Base-by-base conservation (phyloP, 2,329 filamentous ascomycete species). In the Fusarium udum region DNA sequence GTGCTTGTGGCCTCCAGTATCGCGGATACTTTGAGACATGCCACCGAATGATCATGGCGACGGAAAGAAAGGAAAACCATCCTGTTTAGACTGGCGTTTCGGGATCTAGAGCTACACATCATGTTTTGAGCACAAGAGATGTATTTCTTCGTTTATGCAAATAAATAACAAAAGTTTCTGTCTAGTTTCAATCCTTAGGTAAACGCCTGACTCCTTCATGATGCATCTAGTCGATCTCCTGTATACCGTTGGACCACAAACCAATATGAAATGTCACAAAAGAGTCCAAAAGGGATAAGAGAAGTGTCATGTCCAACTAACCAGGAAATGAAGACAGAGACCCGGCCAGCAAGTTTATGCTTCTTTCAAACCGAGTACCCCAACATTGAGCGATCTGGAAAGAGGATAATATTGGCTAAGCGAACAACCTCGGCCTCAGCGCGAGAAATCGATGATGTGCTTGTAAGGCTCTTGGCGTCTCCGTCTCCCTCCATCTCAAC, bases 371-470 rank as follows among this genome's bases (percentile, higher is more conserved):
- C 78, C 4, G 77, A 80, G 57, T 78, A 80, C 13, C 78, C 78
- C 64, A 79, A 64, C 80, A 81, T 81, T 11, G 77, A 87, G 22
- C 83, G 81, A 67, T 88, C 87, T 6, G 87, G 87, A 71, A 89
- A 89, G 34, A 89, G 78, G 59, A 90, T 89, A 61, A 87, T 87
- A 75, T 89, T 89, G 28, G 87, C 87, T 42, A 89, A 80, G 42
- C 86, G 80, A 18, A 88, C 84, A 2, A 89, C 85, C 75, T 89
- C 87, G 6, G 84, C 83, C 79, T 89, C 86, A 6, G 85, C 85
- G 32, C 82, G 79, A 15, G 81, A 82, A 31, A 71, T 76, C 5
- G 78, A 73, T 18, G 76, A 73, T 26, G 76, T 58, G 18, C 75
- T 78, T 59, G 70, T 77, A 40, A 73, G 62, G 52, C 74, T 80